phyloP scores from a whole-genome alignment of 2,329 filamentous ascomycete species.

The Claviceps humidiphila region DNA sequence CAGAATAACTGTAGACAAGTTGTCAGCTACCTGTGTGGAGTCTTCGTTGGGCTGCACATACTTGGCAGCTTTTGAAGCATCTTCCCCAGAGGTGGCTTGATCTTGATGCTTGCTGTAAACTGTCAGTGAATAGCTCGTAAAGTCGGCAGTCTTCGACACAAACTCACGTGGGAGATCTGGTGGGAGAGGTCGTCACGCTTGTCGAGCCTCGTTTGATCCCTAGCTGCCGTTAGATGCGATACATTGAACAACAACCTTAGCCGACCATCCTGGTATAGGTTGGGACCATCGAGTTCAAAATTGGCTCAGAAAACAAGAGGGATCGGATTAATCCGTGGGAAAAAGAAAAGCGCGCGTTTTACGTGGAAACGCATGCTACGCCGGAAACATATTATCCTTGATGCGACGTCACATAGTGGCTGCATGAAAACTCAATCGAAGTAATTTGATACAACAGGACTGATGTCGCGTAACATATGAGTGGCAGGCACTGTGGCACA shows the following conservation, averaged over 20 bases:
- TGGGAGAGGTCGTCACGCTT: constrained; percentile 1
- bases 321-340: not conserved
- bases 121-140: not conserved
- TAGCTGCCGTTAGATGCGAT: not conserved
- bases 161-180: constrained; percentile 1
- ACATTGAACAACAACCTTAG: not conserved
- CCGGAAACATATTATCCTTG: too few relatives aligned
- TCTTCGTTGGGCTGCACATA: not conserved
- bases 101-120: constrained; percentile 2
- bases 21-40: not conserved
- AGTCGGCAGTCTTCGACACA: not conserved
- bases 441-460: not conserved
- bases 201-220: constrained; percentile 2
- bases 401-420: not conserved
- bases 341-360: not conserved
- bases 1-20: not conserved
- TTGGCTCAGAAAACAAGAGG: not conserved
- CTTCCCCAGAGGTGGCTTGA: constrained; percentile 5
- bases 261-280: not conserved
- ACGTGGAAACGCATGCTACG: too few relatives aligned
- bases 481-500: not conserved
- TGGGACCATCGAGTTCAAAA: too few relatives aligned
- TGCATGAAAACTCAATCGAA: not conserved
- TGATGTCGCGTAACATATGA: not conserved
- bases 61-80: constrained; percentile 4